Percentiles rank a stretch among this genome's conserved stretches.
Conservation (phyloP, 2,329 filamentous ascomycete genomes). For the Aspergillus novofumigatus region DNA sequence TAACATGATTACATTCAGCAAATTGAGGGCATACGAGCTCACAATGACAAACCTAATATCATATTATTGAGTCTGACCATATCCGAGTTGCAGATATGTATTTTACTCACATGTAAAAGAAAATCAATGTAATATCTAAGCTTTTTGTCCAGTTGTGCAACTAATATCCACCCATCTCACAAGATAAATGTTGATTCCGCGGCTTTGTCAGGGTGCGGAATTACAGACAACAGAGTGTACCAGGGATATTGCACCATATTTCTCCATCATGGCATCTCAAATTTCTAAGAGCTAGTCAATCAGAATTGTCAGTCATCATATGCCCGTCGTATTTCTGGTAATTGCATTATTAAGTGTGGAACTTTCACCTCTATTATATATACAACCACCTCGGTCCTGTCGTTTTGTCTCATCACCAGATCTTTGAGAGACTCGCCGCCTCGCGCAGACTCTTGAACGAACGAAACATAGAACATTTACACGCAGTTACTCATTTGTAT, state of each 20-base stretch:
- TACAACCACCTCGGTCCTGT: neutral
- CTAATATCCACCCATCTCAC: neutral
- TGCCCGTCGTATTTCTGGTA: neutral
- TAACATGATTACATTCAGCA: neutral
- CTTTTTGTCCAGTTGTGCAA: neutral
- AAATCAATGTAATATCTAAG: neutral
- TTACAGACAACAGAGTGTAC: neutral
- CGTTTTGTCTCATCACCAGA: neutral
- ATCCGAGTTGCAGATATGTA: neutral
- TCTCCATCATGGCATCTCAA: neutral
- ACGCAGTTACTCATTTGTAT: neutral
- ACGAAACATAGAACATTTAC: neutral
- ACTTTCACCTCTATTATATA: neutral
- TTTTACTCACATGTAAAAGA: neutral
- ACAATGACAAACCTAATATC: neutral
- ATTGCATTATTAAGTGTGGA: neutral
- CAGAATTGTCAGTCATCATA: neutral
- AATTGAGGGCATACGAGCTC: neutral
- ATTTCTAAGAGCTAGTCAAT: neutral
- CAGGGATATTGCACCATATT: neutral
- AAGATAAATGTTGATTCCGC: slow-evolving; percentile 8
- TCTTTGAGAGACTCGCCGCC: neutral
- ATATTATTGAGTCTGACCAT: neutral
- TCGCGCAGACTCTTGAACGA: neutral
- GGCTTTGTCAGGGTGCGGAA: slow-evolving; percentile 18